Conservation (phyloP, 345 rosid genomes). For the Linum tenue region DNA sequence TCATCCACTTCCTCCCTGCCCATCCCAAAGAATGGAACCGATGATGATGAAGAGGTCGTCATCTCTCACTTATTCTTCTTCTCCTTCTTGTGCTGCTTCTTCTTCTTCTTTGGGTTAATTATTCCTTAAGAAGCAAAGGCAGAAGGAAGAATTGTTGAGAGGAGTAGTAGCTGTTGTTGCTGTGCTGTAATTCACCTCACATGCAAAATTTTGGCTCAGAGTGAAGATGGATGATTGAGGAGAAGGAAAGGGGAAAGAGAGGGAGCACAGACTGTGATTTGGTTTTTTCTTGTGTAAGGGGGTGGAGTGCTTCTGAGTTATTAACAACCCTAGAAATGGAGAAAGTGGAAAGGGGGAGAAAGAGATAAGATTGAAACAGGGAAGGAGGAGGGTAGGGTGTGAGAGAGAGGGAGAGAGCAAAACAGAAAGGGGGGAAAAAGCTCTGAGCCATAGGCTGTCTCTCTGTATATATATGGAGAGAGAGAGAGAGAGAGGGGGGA, state of each 20-base stretch:
- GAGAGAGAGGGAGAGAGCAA: not conserved
- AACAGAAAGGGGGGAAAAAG: not conserved
- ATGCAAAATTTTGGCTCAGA: no score
- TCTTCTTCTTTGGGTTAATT: no score
- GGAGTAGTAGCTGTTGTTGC: not conserved
- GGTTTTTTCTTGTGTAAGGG: no score
- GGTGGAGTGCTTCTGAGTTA: not conserved
- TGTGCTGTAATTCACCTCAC: no score
- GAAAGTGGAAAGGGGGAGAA: not conserved
- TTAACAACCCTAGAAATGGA: not conserved
- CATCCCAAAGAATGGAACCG: not conserved
- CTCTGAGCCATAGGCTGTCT: no score
- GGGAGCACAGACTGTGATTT: no score
- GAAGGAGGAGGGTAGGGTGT: not conserved
- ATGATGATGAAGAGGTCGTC: not conserved
- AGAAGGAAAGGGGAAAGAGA: no score
- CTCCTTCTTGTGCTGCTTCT: no score
- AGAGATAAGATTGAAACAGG: not conserved
- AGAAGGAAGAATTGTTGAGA: not conserved
- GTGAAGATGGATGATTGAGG: no score
- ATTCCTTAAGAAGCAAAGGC: not conserved
- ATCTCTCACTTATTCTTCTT: not conserved
- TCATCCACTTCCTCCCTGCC: not conserved
- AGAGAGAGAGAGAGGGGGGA: not conserved
- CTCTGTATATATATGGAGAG: not conserved